A percentile compares a stretch with the other conserved stretches of the same genome.
phyloP scores from a whole-genome alignment of 257 asterid species.

The Thymus mandschuricus region DNA sequence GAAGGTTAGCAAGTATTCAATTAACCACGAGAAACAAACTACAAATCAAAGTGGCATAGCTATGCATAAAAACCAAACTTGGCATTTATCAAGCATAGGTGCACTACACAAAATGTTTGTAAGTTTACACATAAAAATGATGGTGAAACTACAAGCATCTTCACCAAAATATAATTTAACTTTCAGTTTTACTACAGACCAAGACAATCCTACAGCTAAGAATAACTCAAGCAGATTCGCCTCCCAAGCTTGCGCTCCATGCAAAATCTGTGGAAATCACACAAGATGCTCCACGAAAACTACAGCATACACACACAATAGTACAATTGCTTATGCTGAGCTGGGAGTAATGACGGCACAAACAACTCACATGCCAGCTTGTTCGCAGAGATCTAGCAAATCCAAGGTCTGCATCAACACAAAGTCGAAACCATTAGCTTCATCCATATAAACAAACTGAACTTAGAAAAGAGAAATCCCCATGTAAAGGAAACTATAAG shows the following conservation, averaged over 20 bases:
- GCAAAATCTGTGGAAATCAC: constrained; percentile 55
- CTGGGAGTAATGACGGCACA: constrained; percentile 30
- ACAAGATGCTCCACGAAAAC: constrained; percentile 47
- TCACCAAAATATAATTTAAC: constrained; percentile 35
- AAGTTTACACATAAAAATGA: constrained; percentile 12
- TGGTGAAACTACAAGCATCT: constrained; percentile 37
- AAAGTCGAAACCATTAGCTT: constrained; percentile 15
- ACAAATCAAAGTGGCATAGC: background rate
- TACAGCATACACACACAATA: constrained; percentile 40
- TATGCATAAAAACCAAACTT: constrained; percentile 6
- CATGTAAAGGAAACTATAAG: background rate
- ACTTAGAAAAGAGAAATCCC: background rate
- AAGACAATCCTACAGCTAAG: constrained; percentile 42
- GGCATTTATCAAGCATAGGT: constrained; percentile 6
- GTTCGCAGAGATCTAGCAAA: constrained; percentile 91
- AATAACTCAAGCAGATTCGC: constrained; percentile 48
- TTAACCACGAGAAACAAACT: background rate
- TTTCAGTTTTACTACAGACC: constrained; percentile 44
- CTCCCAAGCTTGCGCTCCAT: constrained; percentile 73
- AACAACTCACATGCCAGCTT: constrained; percentile 63
- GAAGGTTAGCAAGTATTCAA: background rate
- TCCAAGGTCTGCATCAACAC: constrained; percentile 71
- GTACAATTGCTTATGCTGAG: constrained; percentile 46
- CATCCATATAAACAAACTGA: background rate
- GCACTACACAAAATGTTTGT: constrained; percentile 12